phyloP scores from a whole-genome alignment of 306 rosid genomes.

The Quercus cerris region DNA sequence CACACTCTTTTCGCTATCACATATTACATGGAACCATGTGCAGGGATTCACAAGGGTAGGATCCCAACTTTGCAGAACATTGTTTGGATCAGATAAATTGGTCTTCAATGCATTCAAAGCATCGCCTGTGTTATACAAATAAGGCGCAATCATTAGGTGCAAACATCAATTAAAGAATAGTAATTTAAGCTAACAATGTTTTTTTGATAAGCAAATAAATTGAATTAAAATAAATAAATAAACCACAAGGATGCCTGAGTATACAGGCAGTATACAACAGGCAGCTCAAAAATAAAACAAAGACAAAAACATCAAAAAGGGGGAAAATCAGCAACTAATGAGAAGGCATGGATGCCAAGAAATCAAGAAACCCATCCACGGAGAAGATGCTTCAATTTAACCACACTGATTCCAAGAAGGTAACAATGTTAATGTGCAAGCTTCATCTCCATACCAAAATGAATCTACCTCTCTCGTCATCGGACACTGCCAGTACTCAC shows the following conservation, averaged over 20 bases:
- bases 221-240: no score
- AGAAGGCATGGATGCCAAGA: no score
- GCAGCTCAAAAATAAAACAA: no score
- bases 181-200: not conserved
- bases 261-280: no score
- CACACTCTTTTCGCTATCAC: constrained; percentile 73
- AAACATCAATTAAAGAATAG: constrained; percentile 1
- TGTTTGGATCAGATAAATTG: constrained; percentile 76
- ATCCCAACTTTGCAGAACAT: constrained; percentile 92
- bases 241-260: no score
- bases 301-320: no score
- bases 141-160: constrained; percentile 25
- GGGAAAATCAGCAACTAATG: no score
- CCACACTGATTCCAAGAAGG: not conserved
- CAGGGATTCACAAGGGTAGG: constrained; percentile 91
- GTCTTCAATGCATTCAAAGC: constrained; percentile 82
- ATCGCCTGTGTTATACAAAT: constrained; percentile 56
- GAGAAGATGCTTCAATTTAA: no score
- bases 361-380: no score
- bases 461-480: not conserved
- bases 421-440: not conserved
- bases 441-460: not conserved
- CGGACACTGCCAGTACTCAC: not conserved
- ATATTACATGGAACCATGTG: constrained; percentile 92
- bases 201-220: no score